These are phyloP conservation scores for Castanea crenata DNA, from an alignment of 306 rosid species.

Conservation along the genomic window DNA sequence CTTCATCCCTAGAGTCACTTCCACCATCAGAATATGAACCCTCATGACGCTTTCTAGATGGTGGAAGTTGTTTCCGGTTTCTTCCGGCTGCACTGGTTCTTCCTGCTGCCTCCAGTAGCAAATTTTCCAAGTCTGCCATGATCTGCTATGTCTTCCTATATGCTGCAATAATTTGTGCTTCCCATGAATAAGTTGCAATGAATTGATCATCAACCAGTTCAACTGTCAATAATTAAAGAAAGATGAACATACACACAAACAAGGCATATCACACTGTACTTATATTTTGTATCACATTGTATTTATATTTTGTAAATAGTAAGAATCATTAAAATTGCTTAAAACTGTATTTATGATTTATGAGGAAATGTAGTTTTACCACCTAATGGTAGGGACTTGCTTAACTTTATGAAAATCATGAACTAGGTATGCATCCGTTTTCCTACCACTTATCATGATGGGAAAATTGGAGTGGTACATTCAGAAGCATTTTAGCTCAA, in stretches of 20 bases:
- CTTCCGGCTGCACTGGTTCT: slow-evolving; percentile 64
- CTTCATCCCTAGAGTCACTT: slow-evolving; percentile 75
- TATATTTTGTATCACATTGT: too few relatives aligned
- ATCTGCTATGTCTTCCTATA: neutral
- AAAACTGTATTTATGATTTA: too few relatives aligned
- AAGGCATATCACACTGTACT: too few relatives aligned
- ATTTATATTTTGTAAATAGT: too few relatives aligned
- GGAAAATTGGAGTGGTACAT: neutral
- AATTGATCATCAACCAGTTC: slow-evolving; percentile 1
- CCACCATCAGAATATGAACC: slow-evolving; percentile 81
- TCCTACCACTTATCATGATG: neutral
- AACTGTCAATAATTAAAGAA: neutral
- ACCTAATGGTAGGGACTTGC: neutral
- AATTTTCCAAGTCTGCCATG: slow-evolving; percentile 82
- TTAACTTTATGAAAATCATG: neutral
- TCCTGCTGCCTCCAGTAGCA: slow-evolving; percentile 94
- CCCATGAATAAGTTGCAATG: slow-evolving; percentile 22
- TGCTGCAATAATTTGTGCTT: neutral
- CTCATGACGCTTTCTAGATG: slow-evolving; percentile 56
- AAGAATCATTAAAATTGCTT: too few relatives aligned
- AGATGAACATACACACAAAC: too few relatives aligned
- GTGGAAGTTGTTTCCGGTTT: slow-evolving; percentile 50
- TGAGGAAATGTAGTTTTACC: neutral
- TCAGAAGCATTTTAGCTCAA: neutral
- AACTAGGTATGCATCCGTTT: neutral